These are phyloP conservation scores for Coccomyxa sp. DNA, from an alignment of 139 green algal species.

Conservation along the genomic window DNA sequence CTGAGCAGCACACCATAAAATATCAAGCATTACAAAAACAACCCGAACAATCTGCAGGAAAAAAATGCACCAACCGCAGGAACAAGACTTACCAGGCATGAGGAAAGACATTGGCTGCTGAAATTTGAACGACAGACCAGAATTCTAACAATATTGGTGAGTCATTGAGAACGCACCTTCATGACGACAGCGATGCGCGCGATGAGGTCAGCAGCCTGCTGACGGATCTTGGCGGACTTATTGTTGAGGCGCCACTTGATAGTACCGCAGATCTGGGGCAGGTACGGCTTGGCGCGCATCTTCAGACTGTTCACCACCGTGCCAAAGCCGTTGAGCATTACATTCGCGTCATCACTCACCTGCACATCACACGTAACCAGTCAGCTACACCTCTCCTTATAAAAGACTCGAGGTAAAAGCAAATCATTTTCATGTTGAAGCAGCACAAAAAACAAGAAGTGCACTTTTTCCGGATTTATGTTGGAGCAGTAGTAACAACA, in stretches of 20 bases:
- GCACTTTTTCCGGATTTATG: too few species aligned
- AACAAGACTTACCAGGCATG: neutral
- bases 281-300: slow-evolving; percentile 90
- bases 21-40: neutral
- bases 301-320: slow-evolving; percentile 93
- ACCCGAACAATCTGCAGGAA: neutral
- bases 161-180: slow-evolving; percentile 36
- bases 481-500: too few species aligned
- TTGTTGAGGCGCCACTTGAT: slow-evolving; percentile 99
- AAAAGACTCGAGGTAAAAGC: too few species aligned
- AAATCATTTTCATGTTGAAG: too few species aligned
- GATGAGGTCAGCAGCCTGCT: slow-evolving; percentile 98
- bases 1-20: slow-evolving; percentile 26
- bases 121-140: neutral
- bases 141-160: neutral
- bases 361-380: slow-evolving; percentile 21
- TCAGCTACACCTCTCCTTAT: neutral
- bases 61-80: neutral
- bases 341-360: slow-evolving; percentile 71
- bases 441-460: too few species aligned
- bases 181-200: slow-evolving; percentile 91
- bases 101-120: neutral
- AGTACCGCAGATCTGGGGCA: slow-evolving; percentile 97
- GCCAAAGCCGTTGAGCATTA: slow-evolving; percentile 98
- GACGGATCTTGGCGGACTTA: slow-evolving; percentile 90